A percentile compares a stretch with the other conserved stretches of the same genome.
Conservation (phyloP, 2,329 filamentous ascomycete genomes). For the Xylariales sp. region DNA sequence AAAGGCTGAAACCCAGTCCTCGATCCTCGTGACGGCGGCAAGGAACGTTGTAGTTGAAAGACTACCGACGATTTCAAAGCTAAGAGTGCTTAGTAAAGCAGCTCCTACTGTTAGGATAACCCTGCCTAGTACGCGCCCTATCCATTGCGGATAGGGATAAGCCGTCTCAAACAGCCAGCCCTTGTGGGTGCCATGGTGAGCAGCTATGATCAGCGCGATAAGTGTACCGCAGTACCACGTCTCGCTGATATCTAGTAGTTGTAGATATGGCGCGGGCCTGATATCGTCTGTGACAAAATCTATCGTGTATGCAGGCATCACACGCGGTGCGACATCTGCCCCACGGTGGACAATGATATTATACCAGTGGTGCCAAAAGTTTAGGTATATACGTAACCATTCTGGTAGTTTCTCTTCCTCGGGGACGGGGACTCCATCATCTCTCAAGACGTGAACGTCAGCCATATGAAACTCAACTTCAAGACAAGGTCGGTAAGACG, state of each 20-base stretch:
- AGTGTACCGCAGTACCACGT: slow-evolving; percentile 37
- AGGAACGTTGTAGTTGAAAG: slow-evolving; percentile 16
- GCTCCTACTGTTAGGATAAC: slow-evolving; percentile 35
- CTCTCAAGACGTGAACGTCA: neutral
- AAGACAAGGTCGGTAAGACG: neutral
- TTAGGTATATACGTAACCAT: slow-evolving; percentile 7
- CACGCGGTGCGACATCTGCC: neutral
- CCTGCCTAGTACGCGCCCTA: slow-evolving; percentile 33
- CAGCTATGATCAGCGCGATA: slow-evolving; percentile 29
- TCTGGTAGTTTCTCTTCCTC: too few relatives aligned
- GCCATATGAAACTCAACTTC: slow-evolving; percentile 22
- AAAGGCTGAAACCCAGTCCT: slow-evolving; percentile 9
- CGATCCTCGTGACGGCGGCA: neutral
- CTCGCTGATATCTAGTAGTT: slow-evolving; percentile 38
- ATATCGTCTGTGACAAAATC: slow-evolving; percentile 19
- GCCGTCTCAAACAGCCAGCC: slow-evolving; percentile 26
- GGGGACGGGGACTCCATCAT: neutral
- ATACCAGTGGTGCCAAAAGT: slow-evolving; percentile 11
- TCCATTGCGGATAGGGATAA: slow-evolving; percentile 30
- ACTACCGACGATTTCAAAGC: slow-evolving; percentile 40
- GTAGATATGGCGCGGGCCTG: slow-evolving; percentile 38
- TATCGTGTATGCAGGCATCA: neutral
- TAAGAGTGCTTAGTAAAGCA: slow-evolving; percentile 41
- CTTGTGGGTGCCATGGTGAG: slow-evolving; percentile 36
- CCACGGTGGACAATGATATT: slow-evolving; percentile 38